Evolutionary conservation across 2,329 filamentous ascomycete species (phyloP).

Genomic region (Colletotrichum lini): DNA sequence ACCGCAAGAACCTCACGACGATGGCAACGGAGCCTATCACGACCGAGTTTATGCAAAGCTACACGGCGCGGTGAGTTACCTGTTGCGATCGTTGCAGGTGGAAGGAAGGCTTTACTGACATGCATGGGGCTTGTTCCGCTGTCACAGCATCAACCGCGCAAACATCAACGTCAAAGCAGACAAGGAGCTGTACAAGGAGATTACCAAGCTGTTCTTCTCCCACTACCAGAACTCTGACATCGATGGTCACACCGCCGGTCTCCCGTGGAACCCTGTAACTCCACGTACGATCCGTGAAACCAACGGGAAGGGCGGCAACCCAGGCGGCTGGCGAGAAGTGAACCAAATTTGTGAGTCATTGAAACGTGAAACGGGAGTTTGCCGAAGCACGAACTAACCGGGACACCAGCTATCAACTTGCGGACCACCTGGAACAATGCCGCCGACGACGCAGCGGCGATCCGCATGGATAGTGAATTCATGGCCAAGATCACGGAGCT

Average conservation of each 20-base stretch:
- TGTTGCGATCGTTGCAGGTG: no score
- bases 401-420: conserved; percentile 27
- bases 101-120: no score
- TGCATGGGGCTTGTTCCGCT: no score
- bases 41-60: no score
- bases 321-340: conserved; percentile 4
- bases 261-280: background rate
- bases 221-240: background rate
- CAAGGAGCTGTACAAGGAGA: background rate
- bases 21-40: no score
- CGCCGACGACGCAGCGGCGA: conserved; percentile 22
- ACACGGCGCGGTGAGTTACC: background rate
- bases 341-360: conserved; percentile 8
- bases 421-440: conserved; percentile 23
- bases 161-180: background rate
- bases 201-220: background rate
- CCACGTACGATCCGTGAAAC: background rate
- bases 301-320: background rate
- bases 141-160: background rate
- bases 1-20: background rate
- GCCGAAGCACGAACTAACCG: background rate
- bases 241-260: background rate
- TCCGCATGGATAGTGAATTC: conserved; percentile 11
- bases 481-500: conserved; percentile 28
- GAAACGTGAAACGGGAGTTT: no score